These are phyloP conservation scores for Russula lepida DNA, from an alignment of 768 basidiomycete species.

Conservation along the genomic window DNA sequence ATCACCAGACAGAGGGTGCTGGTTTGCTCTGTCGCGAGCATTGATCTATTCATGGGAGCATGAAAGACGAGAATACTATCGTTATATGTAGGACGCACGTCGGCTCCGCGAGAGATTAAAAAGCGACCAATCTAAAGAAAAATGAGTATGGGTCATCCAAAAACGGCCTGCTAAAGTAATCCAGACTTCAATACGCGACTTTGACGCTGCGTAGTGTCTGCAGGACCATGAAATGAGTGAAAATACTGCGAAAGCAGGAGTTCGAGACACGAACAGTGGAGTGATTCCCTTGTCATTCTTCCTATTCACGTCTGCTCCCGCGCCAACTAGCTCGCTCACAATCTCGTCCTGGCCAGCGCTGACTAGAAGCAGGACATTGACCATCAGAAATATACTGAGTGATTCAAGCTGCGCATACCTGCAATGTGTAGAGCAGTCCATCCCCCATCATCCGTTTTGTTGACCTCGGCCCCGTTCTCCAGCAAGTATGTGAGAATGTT, in stretches of 20 bases:
- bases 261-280: constrained; percentile 52
- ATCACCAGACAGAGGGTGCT: constrained; percentile 71
- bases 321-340: constrained; percentile 68
- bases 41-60: constrained; percentile 62
- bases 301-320: constrained; percentile 76
- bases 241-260: constrained; percentile 4
- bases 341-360: constrained; percentile 75
- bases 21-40: constrained; percentile 87
- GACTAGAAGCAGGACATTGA: constrained; percentile 36
- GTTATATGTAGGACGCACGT: constrained; percentile 48
- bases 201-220: constrained; percentile 92
- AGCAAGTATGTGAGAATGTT: constrained; percentile 63
- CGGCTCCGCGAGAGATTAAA: constrained; percentile 80
- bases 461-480: constrained; percentile 60
- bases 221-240: constrained; percentile 15
- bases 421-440: constrained; percentile 81
- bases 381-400: not conserved
- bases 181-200: constrained; percentile 71
- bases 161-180: not conserved
- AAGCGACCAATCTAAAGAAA: constrained; percentile 72
- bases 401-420: constrained; percentile 33
- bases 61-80: constrained; percentile 27
- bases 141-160: not conserved
- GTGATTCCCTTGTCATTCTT: constrained; percentile 78
- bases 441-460: constrained; percentile 54